Evolutionary conservation across 2,329 filamentous ascomycete species (phyloP), one percentile per base, ranked within the genome.

Genomic region (Colletotrichum spaethianum): DNA sequence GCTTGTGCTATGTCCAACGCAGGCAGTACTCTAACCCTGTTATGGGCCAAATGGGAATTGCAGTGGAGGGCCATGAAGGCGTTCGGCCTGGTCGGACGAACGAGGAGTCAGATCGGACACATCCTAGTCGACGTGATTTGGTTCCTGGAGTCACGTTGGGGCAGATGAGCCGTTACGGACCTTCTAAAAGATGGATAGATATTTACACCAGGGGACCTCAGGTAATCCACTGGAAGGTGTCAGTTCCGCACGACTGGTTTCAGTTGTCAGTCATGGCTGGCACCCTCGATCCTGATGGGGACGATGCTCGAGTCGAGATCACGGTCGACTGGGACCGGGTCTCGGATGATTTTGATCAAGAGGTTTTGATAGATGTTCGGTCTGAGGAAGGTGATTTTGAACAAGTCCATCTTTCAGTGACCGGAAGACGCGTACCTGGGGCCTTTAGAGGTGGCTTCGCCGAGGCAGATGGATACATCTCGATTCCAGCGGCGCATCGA

Each of bases 71-170:
- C 0, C 79, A 77, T 20, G 79, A 80, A 16, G 80, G 81, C 9
- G 78, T 79, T 18, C 76, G 82, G 1, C 79, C 82, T 0, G 82
- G 83, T 0, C 75, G 80, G 40, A 80, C 85, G 23, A 87, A 85
- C 66, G 90, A 91, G 73, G 89, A 89, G 23, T 86, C 87, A 2
- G 84, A 91, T 11, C 84, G 78, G 75, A 87, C 78, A 70, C 86
- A 77, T 82, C 87, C 77, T 63, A 86, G 74, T 63, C 81, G 73
- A 46, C 78, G 75, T 16, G 79, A 78, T 69, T 79, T 85, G 16
- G 73, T 78, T 14, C 67, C 75, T 0, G 77, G 78, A 1, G 74
- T 79, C 18, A 79, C 78, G 11, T 70, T 83, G 0, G 80, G 80
- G 0, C 76, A 75, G 0, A 74, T 83, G 4, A 81, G 79, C 0